phyloP scores from a whole-genome alignment of 768 basidiomycete species.

The Sistotremastrum niveocremeum region DNA sequence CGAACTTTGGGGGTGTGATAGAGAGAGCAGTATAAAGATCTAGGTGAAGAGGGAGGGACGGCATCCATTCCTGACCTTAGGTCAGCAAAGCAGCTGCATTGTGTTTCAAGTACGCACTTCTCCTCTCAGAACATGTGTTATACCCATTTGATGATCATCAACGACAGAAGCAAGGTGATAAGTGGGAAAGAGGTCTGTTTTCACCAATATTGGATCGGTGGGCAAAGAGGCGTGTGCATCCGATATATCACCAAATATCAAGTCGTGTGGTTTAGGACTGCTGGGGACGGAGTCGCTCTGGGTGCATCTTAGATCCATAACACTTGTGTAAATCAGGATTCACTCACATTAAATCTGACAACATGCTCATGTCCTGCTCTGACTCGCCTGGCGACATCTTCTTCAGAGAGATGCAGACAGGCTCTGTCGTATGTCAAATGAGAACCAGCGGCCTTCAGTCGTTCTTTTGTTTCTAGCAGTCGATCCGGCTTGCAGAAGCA shows the following conservation, averaged over 20 bases:
- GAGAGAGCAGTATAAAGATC: slow-evolving; percentile 74
- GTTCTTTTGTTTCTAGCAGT: slow-evolving; percentile 53
- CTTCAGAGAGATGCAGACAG: slow-evolving; percentile 76
- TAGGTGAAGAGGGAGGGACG: slow-evolving; percentile 83
- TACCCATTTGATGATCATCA: slow-evolving; percentile 92
- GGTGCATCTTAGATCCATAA: not conserved
- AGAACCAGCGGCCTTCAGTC: slow-evolving; percentile 58
- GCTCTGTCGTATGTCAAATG: slow-evolving; percentile 76
- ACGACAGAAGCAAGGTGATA: slow-evolving; percentile 95
- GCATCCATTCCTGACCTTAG: slow-evolving; percentile 75
- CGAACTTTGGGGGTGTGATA: slow-evolving; percentile 65
- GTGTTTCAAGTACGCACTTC: slow-evolving; percentile 38
- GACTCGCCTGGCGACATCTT: slow-evolving; percentile 66
- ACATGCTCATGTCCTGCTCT: slow-evolving; percentile 66
- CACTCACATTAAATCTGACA: slow-evolving; percentile 74
- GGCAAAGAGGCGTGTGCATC: slow-evolving; percentile 68
- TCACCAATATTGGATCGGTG: slow-evolving; percentile 85
- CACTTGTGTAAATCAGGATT: not conserved
- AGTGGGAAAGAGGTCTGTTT: slow-evolving; percentile 87
- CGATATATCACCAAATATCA: slow-evolving; percentile 62
- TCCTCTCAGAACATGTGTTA: slow-evolving; percentile 89
- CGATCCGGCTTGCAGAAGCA: slow-evolving; percentile 83
- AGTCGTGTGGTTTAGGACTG: slow-evolving; percentile 40
- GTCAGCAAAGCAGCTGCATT: not conserved
- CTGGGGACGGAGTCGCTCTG: slow-evolving; percentile 48